phyloP scores from a whole-genome alignment of 2,329 filamentous ascomycete genomes.

The Emericellopsis cladophorae region DNA sequence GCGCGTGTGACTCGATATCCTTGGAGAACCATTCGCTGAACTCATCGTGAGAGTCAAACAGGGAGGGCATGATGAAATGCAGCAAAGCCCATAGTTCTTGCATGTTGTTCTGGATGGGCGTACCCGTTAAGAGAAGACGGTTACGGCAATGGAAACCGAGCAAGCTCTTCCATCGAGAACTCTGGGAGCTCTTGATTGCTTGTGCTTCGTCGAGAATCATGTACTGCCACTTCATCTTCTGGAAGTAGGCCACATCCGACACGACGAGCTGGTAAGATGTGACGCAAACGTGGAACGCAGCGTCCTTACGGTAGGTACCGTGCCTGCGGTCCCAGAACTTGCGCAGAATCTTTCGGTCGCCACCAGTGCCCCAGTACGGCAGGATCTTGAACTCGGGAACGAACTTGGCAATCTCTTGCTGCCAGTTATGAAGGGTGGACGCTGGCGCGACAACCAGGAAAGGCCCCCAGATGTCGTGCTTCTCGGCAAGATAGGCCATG shows the following conservation, averaged over 20 bases:
- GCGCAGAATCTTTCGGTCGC: conserved; percentile 86
- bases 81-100: conserved; percentile 95
- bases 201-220: conserved; percentile 99
- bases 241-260: conserved; percentile 91
- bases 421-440: conserved; percentile 97
- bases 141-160: conserved; percentile 93
- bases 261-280: conserved; percentile 97
- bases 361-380: conserved; percentile 93
- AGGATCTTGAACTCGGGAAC: conserved; percentile 90
- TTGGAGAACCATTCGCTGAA: conserved; percentile 93
- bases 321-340: conserved; percentile 99
- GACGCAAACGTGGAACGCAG: conserved; percentile 88
- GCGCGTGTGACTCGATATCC: conserved; percentile 94
- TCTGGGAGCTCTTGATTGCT: conserved; percentile 95
- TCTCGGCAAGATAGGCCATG: conserved; percentile 96
- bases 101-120: conserved; percentile 99
- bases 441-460: conserved; percentile 94
- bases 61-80: conserved; percentile 99
- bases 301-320: conserved; percentile 85
- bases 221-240: conserved; percentile 99
- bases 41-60: conserved; percentile 89
- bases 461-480: conserved; percentile 96
- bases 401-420: conserved; percentile 93
- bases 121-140: conserved; percentile 84
- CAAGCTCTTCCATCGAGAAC: conserved; percentile 92